Conservation (phyloP, 805 yeast genomes). For the Debaryomyces maramus region DNA sequence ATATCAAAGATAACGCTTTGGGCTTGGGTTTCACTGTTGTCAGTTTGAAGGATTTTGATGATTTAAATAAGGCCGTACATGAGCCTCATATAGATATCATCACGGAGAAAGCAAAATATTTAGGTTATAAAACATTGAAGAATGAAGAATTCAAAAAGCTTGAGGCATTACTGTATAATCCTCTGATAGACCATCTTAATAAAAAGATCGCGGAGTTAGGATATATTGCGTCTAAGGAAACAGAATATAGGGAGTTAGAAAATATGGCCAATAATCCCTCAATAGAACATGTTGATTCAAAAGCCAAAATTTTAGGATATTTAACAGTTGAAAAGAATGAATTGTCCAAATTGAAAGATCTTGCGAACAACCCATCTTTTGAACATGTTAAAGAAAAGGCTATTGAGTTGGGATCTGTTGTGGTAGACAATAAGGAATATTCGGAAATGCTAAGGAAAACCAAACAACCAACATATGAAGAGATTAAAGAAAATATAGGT, state of each 20-base stretch:
- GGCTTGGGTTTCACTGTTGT: constrained; percentile 6
- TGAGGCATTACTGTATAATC: constrained; percentile 3
- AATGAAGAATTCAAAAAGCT: constrained; percentile 9
- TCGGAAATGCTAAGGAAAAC: background rate
- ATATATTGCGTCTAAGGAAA: constrained; percentile 29
- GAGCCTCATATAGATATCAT: constrained; percentile 26
- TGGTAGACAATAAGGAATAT: constrained; percentile 8
- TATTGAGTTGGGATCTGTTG: constrained; percentile 9
- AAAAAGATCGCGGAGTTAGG: constrained; percentile 22
- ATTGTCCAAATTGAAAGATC: constrained; percentile 3
- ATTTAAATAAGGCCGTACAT: constrained; percentile 7
- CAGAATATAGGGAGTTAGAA: constrained; percentile 33
- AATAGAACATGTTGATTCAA: constrained; percentile 13
- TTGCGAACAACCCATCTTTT: constrained; percentile 10
- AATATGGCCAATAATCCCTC: constrained; percentile 23
- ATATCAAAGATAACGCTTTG: constrained; percentile 14
- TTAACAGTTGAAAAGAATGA: background rate
- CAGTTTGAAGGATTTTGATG: background rate
- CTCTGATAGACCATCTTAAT: constrained; percentile 6
- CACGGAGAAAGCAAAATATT: constrained; percentile 16
- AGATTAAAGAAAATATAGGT: constrained; percentile 2
- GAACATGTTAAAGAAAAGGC: constrained; percentile 11
- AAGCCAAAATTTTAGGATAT: constrained; percentile 15
- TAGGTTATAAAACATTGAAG: constrained; percentile 13
- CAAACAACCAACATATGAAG: constrained; percentile 1